Conservation (phyloP, 371 early-diverging fungal species). For the Circinella umbellata region DNA sequence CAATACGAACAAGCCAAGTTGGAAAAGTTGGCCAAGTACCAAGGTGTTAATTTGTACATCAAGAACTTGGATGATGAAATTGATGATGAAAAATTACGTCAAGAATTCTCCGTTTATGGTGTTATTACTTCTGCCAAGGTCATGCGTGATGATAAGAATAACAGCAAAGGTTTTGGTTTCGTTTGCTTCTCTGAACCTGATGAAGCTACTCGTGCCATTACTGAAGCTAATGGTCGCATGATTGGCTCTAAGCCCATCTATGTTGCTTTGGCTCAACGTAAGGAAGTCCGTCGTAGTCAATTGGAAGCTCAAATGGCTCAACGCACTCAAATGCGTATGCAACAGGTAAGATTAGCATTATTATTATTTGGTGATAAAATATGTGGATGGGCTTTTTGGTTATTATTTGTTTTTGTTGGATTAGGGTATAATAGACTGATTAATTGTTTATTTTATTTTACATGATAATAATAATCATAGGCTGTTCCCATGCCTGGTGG, state of each 20-base stretch:
- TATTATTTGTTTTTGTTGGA: too few species aligned
- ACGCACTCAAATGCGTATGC: conserved; percentile 84
- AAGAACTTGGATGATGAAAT: conserved; percentile 97
- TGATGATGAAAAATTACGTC: conserved; percentile 94
- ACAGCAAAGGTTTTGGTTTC: conserved; percentile 88
- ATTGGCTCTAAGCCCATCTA: conserved; percentile 96
- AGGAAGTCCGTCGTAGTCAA: conserved; percentile 93
- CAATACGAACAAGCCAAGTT: conserved; percentile 94
- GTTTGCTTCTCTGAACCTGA: conserved; percentile 92
- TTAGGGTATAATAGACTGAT: too few species aligned
- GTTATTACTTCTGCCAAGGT: conserved; percentile 97
- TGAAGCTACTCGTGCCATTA: conserved; percentile 90
- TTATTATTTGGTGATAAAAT: background rate
- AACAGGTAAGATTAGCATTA: conserved; percentile 36
- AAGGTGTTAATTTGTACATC: conserved; percentile 97
- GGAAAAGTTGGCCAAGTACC: conserved; percentile 96
- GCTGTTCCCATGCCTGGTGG: conserved; percentile 51
- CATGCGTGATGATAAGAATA: conserved; percentile 91
- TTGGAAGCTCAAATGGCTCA: conserved; percentile 95
- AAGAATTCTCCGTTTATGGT: conserved; percentile 95
- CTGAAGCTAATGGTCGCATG: conserved; percentile 93
- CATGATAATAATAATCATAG: background rate
- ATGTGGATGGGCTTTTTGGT: background rate
- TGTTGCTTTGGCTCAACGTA: conserved; percentile 97
- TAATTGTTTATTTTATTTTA: too few species aligned